phyloP scores from a whole-genome alignment of 257 asterid species.

The Echium plantagineum region DNA sequence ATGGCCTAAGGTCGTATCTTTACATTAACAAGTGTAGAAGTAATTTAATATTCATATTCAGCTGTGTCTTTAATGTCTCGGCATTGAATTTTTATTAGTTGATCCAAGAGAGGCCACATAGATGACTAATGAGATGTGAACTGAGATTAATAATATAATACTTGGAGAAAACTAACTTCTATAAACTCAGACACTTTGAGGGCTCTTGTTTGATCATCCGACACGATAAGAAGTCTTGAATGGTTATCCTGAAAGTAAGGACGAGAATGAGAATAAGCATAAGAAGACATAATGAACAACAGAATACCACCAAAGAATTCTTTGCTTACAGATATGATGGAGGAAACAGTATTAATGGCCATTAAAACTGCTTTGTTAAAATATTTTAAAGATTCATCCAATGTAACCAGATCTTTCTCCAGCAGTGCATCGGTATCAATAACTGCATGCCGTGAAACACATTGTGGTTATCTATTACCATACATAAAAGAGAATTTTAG shows the following conservation, averaged over 20 bases:
- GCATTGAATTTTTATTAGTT: too few species aligned
- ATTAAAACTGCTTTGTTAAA: constrained; percentile 73
- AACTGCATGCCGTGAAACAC: constrained; percentile 37
- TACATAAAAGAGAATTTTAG: neutral
- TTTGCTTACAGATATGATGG: constrained; percentile 60
- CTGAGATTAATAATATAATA: neutral
- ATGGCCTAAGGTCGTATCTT: too few species aligned
- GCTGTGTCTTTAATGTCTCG: too few species aligned
- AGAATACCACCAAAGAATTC: constrained; percentile 3
- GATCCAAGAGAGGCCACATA: too few species aligned
- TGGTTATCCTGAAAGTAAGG: constrained; percentile 49
- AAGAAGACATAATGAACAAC: constrained; percentile 9
- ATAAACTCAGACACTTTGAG: constrained; percentile 46
- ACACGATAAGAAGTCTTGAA: constrained; percentile 37
- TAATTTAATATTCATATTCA: too few species aligned
- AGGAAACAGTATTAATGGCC: constrained; percentile 76
- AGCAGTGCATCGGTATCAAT: constrained; percentile 86
- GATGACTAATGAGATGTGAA: too few species aligned
- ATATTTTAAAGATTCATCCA: constrained; percentile 86
- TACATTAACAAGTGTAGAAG: too few species aligned
- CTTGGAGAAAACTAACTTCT: constrained; percentile 30
- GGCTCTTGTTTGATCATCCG: constrained; percentile 34
- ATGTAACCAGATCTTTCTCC: constrained; percentile 74
- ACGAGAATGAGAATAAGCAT: constrained; percentile 9
- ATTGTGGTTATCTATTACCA: constrained; percentile 2